These are phyloP conservation scores for Calonectria honghensis DNA, from an alignment of 2,329 filamentous ascomycete species.

Conservation along the genomic window DNA sequence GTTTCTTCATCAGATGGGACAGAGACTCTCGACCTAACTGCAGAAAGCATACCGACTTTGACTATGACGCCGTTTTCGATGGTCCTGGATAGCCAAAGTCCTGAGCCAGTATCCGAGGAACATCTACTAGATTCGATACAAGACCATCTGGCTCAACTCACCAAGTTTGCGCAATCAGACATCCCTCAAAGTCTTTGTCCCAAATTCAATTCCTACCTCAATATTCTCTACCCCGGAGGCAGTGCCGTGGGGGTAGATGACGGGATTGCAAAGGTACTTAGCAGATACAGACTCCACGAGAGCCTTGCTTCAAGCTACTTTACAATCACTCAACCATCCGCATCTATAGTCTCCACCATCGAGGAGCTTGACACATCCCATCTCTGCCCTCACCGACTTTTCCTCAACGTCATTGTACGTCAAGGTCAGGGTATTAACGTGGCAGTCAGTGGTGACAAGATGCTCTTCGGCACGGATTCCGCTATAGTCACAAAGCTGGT, in stretches of 20 bases:
- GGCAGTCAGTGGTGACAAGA: not conserved
- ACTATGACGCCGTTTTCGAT: not conserved
- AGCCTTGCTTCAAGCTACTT: constrained; percentile 9
- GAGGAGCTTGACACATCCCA: not conserved
- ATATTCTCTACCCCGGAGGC: constrained; percentile 6
- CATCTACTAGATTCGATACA: not conserved
- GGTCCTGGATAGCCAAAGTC: not conserved
- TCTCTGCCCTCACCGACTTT: constrained; percentile 1
- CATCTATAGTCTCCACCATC: not conserved
- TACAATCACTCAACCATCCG: not conserved
- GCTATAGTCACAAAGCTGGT: not conserved
- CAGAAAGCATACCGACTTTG: not conserved
- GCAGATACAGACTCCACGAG: not conserved
- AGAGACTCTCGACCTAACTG: not conserved
- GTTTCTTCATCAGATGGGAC: not conserved
- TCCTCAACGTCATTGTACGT: not conserved
- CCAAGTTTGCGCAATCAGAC: constrained; percentile 4
- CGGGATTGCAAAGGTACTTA: not conserved
- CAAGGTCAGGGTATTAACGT: constrained; percentile 1
- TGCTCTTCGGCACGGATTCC: not conserved
- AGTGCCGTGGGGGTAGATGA: not conserved
- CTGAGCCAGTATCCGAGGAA: not conserved
- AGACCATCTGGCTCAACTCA: constrained; percentile 6
- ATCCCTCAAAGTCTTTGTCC: not conserved
- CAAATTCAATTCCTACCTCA: constrained; percentile 12